phyloP scores from a whole-genome alignment of 2,329 filamentous ascomycete genomes.

The Fusarium nurragi region DNA sequence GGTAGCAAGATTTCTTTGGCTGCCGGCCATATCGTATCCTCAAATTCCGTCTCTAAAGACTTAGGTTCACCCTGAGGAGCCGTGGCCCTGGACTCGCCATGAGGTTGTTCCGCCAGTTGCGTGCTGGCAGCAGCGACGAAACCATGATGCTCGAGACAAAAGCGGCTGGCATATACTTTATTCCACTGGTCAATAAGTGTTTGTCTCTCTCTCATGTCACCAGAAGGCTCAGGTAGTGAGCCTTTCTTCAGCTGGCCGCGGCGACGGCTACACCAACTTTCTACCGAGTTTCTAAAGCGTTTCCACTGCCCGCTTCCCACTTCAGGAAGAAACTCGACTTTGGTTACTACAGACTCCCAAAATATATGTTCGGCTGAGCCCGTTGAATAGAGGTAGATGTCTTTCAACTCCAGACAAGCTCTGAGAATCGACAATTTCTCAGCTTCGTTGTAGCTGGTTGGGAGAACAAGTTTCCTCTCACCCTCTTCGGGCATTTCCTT shows the following conservation, averaged over 20 bases:
- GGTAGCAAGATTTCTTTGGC: background rate
- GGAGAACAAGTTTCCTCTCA: too few relatives aligned
- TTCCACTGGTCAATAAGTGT: background rate
- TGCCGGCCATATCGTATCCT: background rate
- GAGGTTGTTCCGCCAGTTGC: rapidly evolving
- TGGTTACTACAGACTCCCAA: background rate
- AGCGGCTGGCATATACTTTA: rapidly evolving
- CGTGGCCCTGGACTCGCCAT: background rate
- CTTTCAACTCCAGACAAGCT: background rate
- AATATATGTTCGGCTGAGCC: background rate
- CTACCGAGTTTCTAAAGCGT: rapidly evolving
- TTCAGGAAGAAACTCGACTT: too few relatives aligned
- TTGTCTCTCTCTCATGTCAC: background rate
- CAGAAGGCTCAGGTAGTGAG: rapidly evolving
- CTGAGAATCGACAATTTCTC: background rate
- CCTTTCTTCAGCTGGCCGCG: background rate
- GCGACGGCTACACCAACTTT: background rate
- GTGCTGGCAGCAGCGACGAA: background rate
- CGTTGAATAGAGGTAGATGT: background rate
- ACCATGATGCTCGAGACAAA: rapidly evolving
- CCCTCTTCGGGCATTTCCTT: background rate
- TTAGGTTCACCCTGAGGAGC: rapidly evolving
- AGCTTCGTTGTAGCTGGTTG: background rate
- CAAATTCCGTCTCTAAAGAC: background rate
- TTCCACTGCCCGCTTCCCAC: too few relatives aligned